Conservation (phyloP, 169 alveolate genomes). For the Eimeria mitis region DNA sequence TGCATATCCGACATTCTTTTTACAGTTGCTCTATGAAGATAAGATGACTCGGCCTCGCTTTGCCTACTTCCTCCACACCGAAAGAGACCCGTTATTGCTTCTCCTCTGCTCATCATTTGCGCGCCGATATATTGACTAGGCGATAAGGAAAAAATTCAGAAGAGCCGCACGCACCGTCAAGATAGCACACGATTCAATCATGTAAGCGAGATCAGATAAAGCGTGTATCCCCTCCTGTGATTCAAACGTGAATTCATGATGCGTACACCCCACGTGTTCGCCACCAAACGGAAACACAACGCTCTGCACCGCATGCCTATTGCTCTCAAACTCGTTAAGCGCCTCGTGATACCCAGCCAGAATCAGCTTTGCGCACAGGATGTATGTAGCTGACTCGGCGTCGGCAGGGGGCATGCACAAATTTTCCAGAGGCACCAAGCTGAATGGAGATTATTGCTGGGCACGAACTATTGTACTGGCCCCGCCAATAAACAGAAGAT, state of each 20-base stretch:
- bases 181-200: slow-evolving; percentile 92
- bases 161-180: slow-evolving; percentile 94
- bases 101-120: slow-evolving; percentile 91
- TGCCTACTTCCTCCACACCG: slow-evolving; percentile 94
- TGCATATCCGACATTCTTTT: not conserved
- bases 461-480: too few relatives aligned
- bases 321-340: too few relatives aligned
- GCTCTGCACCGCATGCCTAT: too few relatives aligned
- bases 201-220: slow-evolving; percentile 89
- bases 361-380: too few relatives aligned
- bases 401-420: too few relatives aligned
- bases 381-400: too few relatives aligned
- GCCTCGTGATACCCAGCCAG: too few relatives aligned
- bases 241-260: slow-evolving; percentile 91
- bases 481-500: too few relatives aligned
- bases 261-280: slow-evolving; percentile 90
- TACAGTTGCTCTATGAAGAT: slow-evolving; percentile 82
- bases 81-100: slow-evolving; percentile 93
- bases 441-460: too few relatives aligned
- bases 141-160: slow-evolving; percentile 92
- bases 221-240: slow-evolving; percentile 86
- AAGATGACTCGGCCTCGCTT: slow-evolving; percentile 90
- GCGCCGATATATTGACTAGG: slow-evolving; percentile 86
- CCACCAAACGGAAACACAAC: slow-evolving; percentile 85
- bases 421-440: too few relatives aligned